A percentile compares a stretch with the other conserved stretches of the same genome.
These are phyloP conservation scores for Auricularia sp. DNA, from an alignment of 768 basidiomycete genomes.

Conservation along the genomic window DNA sequence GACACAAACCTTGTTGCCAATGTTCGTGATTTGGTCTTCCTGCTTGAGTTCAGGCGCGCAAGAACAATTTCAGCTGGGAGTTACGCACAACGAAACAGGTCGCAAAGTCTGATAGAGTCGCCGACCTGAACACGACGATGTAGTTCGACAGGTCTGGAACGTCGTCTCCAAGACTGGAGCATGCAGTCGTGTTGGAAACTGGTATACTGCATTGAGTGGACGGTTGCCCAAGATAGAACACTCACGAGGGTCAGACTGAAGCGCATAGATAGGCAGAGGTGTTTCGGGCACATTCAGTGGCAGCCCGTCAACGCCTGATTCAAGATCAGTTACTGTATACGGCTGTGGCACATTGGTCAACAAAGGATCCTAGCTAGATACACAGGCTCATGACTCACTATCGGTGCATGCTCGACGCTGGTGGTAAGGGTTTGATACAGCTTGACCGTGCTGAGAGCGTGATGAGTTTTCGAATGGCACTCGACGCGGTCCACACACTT, in stretches of 20 bases:
- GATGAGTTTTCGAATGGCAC: conserved; percentile 14
- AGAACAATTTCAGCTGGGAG: neutral
- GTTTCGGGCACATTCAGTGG: neutral
- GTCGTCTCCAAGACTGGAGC: too few relatives aligned
- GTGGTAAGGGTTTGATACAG: too few relatives aligned
- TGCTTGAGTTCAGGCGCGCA: neutral
- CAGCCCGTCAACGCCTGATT: too few relatives aligned
- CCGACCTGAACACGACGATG: too few relatives aligned
- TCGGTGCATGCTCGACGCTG: too few relatives aligned
- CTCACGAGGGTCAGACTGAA: neutral
- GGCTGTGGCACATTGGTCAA: neutral
- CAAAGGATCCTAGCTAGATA: too few relatives aligned
- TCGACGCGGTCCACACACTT: conserved; percentile 18
- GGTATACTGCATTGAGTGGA: neutral
- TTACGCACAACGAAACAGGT: neutral
- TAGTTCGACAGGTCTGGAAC: too few relatives aligned
- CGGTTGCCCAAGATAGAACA: too few relatives aligned
- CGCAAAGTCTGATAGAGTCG: too few relatives aligned
- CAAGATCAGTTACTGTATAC: neutral
- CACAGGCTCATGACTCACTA: neutral
- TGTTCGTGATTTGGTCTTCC: neutral
- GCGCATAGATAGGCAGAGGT: neutral
- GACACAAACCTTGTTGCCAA: neutral
- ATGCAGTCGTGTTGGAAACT: neutral
- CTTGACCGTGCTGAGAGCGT: too few relatives aligned